A percentile compares a stretch with the other conserved stretches of the same genome.
Conservation (phyloP, 805 yeast genomes). For the Grigorovia humatica region DNA sequence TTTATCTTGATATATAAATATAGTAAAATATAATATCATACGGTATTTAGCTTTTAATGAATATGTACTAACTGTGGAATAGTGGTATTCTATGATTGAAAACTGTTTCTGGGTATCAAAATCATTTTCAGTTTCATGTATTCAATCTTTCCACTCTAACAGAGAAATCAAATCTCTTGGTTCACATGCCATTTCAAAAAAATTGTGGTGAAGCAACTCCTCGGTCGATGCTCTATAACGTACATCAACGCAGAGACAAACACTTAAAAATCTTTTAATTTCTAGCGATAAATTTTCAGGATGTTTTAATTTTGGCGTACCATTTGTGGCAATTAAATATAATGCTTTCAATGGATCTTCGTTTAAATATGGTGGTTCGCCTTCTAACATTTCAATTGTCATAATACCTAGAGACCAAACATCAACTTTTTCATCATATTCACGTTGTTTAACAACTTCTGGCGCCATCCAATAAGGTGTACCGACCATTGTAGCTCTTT, state of each 20-base stretch:
- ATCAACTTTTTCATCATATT: slow-evolving; percentile 94
- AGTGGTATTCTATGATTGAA: neutral
- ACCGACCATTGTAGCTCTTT: slow-evolving; percentile 97
- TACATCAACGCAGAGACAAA: slow-evolving; percentile 91
- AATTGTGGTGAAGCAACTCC: slow-evolving; percentile 71
- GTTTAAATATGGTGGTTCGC: slow-evolving; percentile 95
- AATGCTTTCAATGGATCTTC: slow-evolving; percentile 93
- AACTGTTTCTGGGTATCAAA: too few relatives aligned
- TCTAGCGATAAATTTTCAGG: slow-evolving; percentile 73
- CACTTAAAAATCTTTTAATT: slow-evolving; percentile 77
- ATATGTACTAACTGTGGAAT: neutral
- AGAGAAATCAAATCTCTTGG: slow-evolving; percentile 50
- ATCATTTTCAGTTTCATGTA: neutral
- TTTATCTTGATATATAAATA: neutral
- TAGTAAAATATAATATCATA: neutral
- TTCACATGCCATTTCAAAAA: slow-evolving; percentile 53
- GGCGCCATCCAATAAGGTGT: slow-evolving; percentile 99
- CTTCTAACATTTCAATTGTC: slow-evolving; percentile 98
- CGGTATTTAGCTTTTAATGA: neutral
- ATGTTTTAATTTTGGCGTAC: slow-evolving; percentile 88
- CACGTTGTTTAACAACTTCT: slow-evolving; percentile 90
- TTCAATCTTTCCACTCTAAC: slow-evolving; percentile 38
- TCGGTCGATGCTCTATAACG: slow-evolving; percentile 83
- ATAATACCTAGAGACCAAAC: slow-evolving; percentile 98
- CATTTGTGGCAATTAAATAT: slow-evolving; percentile 90